Percentiles rank a stretch among this genome's conserved stretches.
Evolutionary conservation across 73 alveolate genomes (phyloP).

Genomic region (Durusdinium trenchii): DNA sequence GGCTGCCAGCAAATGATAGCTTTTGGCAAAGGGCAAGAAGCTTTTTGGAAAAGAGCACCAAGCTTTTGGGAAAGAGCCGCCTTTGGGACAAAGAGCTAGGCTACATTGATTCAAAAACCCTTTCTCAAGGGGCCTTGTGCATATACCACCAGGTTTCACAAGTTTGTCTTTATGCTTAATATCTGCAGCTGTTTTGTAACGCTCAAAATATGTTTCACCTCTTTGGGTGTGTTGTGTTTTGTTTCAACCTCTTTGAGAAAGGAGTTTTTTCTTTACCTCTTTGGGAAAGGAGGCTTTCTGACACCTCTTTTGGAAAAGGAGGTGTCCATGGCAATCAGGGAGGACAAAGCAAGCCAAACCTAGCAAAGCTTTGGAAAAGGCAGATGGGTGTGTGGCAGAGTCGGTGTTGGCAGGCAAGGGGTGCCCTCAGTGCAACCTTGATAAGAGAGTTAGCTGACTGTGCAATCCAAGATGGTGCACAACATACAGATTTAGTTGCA

Average conservation of each 20-base stretch:
- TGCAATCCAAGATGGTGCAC: constrained; percentile 14
- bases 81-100: not conserved
- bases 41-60: not conserved
- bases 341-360: not conserved
- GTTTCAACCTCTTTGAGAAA: no score
- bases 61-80: not conserved
- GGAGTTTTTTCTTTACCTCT: no score
- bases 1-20: not conserved
- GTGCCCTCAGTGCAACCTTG: constrained; percentile 36
- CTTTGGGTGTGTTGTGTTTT: no score
- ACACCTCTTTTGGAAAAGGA: not conserved
- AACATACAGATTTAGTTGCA: not conserved
- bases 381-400: not conserved
- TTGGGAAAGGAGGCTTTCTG: not conserved
- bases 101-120: no score
- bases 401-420: constrained; percentile 17
- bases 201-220: no score
- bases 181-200: no score
- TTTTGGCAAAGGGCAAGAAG: not conserved
- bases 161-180: no score
- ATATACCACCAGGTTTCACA: no score
- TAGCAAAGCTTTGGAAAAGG: constrained; percentile 80
- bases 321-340: constrained; percentile 25
- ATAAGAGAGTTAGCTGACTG: not conserved
- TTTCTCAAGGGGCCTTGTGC: no score